These are phyloP conservation scores for Mycena vitilis DNA, from an alignment of 768 basidiomycete genomes.

Conservation along the genomic window DNA sequence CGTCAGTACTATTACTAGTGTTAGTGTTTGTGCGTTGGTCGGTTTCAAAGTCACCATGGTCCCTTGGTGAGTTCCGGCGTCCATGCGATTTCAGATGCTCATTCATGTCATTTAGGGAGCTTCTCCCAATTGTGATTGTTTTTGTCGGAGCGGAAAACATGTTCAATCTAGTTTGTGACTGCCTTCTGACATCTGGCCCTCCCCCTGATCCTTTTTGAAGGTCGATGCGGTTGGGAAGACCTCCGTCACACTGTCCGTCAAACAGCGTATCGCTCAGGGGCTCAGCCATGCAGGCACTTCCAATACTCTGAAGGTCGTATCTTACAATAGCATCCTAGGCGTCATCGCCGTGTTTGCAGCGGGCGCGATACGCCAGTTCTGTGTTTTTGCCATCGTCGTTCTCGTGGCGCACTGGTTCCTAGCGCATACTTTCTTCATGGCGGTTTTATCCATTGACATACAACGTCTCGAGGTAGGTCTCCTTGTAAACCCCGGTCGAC, in stretches of 20 bases:
- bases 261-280: slow-evolving; percentile 91
- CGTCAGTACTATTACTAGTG: slow-evolving; percentile 92
- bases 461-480: slow-evolving; percentile 84
- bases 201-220: slow-evolving; percentile 53
- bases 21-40: slow-evolving; percentile 91
- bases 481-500: background rate
- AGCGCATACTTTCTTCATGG: slow-evolving; percentile 94
- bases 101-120: slow-evolving; percentile 63
- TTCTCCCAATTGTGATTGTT: slow-evolving; percentile 93
- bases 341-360: slow-evolving; percentile 78
- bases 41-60: slow-evolving; percentile 92
- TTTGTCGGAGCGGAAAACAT: slow-evolving; percentile 98
- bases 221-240: slow-evolving; percentile 89
- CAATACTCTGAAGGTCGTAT: slow-evolving; percentile 91
- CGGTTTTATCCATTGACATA: slow-evolving; percentile 95
- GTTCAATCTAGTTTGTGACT: slow-evolving; percentile 83
- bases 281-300: slow-evolving; percentile 90
- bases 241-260: slow-evolving; percentile 87
- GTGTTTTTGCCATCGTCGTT: slow-evolving; percentile 92
- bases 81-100: slow-evolving; percentile 6
- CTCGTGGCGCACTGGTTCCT: slow-evolving; percentile 98
- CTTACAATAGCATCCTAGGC: slow-evolving; percentile 85
- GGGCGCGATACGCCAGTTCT: slow-evolving; percentile 92
- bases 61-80: slow-evolving; percentile 68
- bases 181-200: slow-evolving; percentile 21